Evolutionary conservation across 768 basidiomycete genomes (phyloP).

Genomic region (Podaxis rugospora): DNA sequence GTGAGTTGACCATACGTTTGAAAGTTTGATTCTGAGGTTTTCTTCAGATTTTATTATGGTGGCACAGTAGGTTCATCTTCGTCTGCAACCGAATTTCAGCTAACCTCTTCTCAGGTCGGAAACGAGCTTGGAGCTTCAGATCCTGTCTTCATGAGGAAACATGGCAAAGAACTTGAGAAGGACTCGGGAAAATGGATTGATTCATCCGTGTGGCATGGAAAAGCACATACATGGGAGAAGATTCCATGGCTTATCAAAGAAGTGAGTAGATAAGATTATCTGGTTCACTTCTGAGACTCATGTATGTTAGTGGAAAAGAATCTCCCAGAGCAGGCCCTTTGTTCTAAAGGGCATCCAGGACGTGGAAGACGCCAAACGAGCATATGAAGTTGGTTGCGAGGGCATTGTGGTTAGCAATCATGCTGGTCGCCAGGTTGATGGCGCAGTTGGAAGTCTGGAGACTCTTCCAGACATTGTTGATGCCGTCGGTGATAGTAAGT

Average conservation of each 20-base stretch:
- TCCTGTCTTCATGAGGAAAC: conserved; percentile 46
- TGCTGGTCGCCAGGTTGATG: conserved; percentile 54
- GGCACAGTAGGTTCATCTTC: conserved; percentile 18
- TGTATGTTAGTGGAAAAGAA: conserved; percentile 36
- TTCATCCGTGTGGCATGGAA: conserved; percentile 44
- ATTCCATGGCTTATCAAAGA: conserved; percentile 43
- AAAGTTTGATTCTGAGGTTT: not conserved
- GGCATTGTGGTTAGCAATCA: conserved; percentile 57
- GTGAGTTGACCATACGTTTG: conserved; percentile 16
- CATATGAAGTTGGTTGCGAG: conserved; percentile 41
- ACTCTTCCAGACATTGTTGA: conserved; percentile 45
- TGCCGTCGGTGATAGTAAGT: conserved; percentile 46
- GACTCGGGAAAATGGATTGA: conserved; percentile 48
- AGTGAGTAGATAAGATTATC: conserved; percentile 17
- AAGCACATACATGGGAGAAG: conserved; percentile 49
- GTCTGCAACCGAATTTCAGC: not conserved
- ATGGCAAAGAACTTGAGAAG: conserved; percentile 31
- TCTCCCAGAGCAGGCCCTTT: conserved; percentile 45
- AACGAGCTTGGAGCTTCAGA: conserved; percentile 44
- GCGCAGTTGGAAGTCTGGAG: conserved; percentile 47
- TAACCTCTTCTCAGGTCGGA: conserved; percentile 26
- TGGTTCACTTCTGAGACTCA: not conserved
- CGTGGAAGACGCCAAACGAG: conserved; percentile 42
- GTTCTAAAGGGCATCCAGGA: conserved; percentile 51
- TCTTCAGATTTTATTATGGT: conserved; percentile 35